Base-by-base conservation (phyloP, 2,329 filamentous ascomycete genomes). In the Fonsecaea monophora region DNA sequence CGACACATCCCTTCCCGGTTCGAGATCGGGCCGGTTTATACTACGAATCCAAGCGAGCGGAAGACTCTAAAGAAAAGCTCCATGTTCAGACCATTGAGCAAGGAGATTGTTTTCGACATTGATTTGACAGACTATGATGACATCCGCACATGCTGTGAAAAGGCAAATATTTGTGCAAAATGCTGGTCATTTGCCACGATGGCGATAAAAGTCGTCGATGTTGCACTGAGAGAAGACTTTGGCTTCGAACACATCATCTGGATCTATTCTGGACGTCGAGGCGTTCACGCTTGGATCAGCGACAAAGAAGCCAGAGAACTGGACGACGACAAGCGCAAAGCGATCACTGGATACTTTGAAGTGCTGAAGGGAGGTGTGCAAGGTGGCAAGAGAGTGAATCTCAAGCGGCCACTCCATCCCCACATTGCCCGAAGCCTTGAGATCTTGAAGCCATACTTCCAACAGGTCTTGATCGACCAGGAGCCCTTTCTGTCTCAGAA, bases 81-180 rank as follows among this genome's bases (percentile, higher is more conserved):
- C 56, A 88, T 92, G 8, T 97, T 99, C 81, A 90, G 90, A 70
- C 94, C 95, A 0, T 79, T 97, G 37, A 86, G 91, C 64, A 99
- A 99, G 78, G 95, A 99, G 78, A 83, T 99, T 45, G 97, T 97
- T 74, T 98, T 99, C 79, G 95, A 99, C 90, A 98, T 99, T 74
- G 95, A 99, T 86, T 86, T 99, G 86, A 98, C 95, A 62, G 95
- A 98, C 81, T 99, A 99, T 80, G 95, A 99, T 77, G 92, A 96
- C 71, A 92, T 99, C 71, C 89, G 95, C 73, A 97, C 94, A 34
- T 99, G 95, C 81, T 99, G 95, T 78, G 89, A 90, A 74, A 94
- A 94, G 77, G 92, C 94, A 8, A 96, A 92, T 73, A 98, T 99
- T 71, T 99, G 95, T 78, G 85, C 84, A 71, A 95, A 94, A 77